Conservation (phyloP, 495 filamentous ascomycete species). For the Annulohypoxylon maeteangense region DNA sequence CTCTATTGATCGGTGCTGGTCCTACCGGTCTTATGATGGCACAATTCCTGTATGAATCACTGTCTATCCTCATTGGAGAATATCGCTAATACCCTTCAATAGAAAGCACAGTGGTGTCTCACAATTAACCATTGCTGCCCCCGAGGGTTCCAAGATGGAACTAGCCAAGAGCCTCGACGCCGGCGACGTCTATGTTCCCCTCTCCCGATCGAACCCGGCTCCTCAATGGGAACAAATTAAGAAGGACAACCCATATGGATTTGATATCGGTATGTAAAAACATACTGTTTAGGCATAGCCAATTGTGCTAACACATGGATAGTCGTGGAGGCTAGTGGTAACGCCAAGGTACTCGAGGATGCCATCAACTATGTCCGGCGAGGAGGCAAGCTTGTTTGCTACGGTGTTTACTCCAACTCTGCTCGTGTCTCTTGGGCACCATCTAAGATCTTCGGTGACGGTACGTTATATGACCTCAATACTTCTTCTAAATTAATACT, state of each 20-base stretch:
- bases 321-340: constrained; percentile 69
- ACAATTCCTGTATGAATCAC: constrained; percentile 42
- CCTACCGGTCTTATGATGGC: constrained; percentile 69
- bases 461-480: constrained; percentile 26
- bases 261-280: constrained; percentile 67
- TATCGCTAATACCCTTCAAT: constrained; percentile 17
- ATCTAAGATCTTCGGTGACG: constrained; percentile 67
- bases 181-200: constrained; percentile 71
- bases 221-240: constrained; percentile 70
- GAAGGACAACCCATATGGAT: constrained; percentile 74
- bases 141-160: constrained; percentile 74
- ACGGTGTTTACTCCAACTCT: constrained; percentile 69
- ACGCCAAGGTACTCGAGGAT: constrained; percentile 73
- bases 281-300: constrained; percentile 23
- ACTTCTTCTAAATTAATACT: constrained; percentile 48
- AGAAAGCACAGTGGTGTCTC: constrained; percentile 67
- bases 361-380: constrained; percentile 74
- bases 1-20: constrained; percentile 74
- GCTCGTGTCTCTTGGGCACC: constrained; percentile 72
- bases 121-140: constrained; percentile 73
- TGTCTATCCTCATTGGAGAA: neutral
- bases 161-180: constrained; percentile 74
- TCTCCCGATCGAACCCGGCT: constrained; percentile 65
- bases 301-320: constrained; percentile 22
- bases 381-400: constrained; percentile 75